phyloP scores from a whole-genome alignment of 1,139 yeast species.

The Taphrina deformans region DNA sequence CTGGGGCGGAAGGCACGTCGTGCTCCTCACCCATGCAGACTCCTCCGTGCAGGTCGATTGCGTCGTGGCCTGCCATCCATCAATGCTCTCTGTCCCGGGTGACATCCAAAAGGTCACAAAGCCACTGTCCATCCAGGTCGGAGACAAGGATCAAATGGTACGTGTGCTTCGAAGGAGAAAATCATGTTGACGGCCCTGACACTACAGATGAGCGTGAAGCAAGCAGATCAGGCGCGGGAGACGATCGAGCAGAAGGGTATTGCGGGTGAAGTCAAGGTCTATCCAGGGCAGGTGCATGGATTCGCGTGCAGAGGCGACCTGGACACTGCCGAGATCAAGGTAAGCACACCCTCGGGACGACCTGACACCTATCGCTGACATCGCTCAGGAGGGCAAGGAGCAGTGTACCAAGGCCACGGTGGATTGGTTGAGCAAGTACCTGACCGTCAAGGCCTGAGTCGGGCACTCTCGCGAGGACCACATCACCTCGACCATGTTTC shows the following conservation, averaged over 20 bases:
- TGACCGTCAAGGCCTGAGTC: neutral
- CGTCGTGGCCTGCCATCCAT: constrained; percentile 35
- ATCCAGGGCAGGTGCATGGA: constrained; percentile 37
- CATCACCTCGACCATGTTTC: too few species aligned
- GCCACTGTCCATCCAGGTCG: constrained; percentile 36
- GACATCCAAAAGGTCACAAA: constrained; percentile 27
- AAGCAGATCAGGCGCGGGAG: constrained; percentile 12
- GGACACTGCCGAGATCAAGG: constrained; percentile 8
- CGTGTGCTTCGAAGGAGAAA: too few species aligned
- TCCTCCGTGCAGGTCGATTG: constrained; percentile 24
- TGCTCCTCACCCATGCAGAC: constrained; percentile 27
- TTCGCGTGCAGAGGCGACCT: constrained; percentile 31
- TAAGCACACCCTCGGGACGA: neutral
- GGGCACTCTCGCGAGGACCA: too few species aligned
- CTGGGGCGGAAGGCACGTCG: constrained; percentile 38
- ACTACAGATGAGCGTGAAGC: constrained; percentile 14
- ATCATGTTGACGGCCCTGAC: too few species aligned
- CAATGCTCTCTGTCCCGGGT: constrained; percentile 31
- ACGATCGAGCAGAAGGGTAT: constrained; percentile 18
- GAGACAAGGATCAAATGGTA: constrained; percentile 29
- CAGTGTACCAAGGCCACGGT: constrained; percentile 13
- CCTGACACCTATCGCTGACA: neutral
- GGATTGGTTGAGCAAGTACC: constrained; percentile 24
- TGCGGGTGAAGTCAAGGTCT: constrained; percentile 27
- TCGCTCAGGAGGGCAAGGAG: constrained; percentile 3